phyloP scores from a whole-genome alignment of 108 stramenopile genomes.

The Cyclotella baltica region DNA sequence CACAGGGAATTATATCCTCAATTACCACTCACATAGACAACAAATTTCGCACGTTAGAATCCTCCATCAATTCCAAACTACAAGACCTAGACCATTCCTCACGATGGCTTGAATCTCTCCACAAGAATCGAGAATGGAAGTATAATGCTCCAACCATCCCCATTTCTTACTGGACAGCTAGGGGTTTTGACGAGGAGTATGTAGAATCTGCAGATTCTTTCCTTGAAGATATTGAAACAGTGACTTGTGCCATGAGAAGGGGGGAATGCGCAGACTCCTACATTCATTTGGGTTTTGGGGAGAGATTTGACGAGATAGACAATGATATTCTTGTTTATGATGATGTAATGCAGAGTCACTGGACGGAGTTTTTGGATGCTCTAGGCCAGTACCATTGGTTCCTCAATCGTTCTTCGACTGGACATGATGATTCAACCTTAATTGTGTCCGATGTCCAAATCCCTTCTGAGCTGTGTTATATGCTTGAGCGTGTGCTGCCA shows the following conservation, averaged over 20 bases:
- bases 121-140: constrained; percentile 8
- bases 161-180: not conserved
- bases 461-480: constrained; percentile 8
- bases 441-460: constrained; percentile 3
- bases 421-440: constrained; percentile 1
- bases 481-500: not conserved
- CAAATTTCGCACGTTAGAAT: not conserved
- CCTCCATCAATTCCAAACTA: not conserved
- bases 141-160: constrained; percentile 9
- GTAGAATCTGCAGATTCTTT: not conserved
- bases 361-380: constrained; percentile 2
- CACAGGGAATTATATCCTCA: not conserved
- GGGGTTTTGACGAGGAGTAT: constrained; percentile 1
- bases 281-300: constrained; percentile 8
- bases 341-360: not conserved
- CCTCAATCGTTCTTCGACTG: not conserved
- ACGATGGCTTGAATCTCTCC: not conserved
- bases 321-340: constrained; percentile 1
- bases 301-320: constrained; percentile 11
- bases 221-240: not conserved
- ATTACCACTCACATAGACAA: not conserved
- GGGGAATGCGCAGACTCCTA: constrained; percentile 6
- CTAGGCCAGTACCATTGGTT: constrained; percentile 5
- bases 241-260: constrained; percentile 1
- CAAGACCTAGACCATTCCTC: constrained; percentile 6